Base-by-base conservation (phyloP, 371 early-diverging fungal genomes). In the Phascolomyces articulosus region DNA sequence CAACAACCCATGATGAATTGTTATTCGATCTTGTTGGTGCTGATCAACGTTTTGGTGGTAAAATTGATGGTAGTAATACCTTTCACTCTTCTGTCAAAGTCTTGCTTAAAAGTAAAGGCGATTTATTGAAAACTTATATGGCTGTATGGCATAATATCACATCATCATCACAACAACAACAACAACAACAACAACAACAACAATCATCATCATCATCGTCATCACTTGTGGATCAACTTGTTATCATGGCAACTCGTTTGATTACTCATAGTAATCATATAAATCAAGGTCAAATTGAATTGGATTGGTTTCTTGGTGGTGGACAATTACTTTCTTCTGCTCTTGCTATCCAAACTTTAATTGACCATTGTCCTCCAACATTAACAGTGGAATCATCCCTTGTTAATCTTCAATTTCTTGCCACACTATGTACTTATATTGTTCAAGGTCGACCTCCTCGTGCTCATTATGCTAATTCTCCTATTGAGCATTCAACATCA, bases 21-120 rank as follows among this genome's bases (percentile, higher is more conserved):
- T 20, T 79, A 11, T 75, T 75, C 60, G 80, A 79, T 49, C 49
- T 71, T 16, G 60, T 77, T 2, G 53, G 41, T 11, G 67, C 71
- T 7, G 80, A 79, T 51, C 73, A 61, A 24, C 69, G 80, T 11
- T 79, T 79, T 51, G 72, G 66, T 55, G 80, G 80, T 20, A 65
- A 61, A 48, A 72, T 79, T 20, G 77, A 79, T 40, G 76, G 76
- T 1, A 40, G 69, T 57, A 70, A 68, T 20, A 66, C 77, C 10
- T 72, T 79, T 24, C 68, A 68, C 21, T 66, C 69, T 8, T 62
- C 72, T 4, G 60, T 74, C 26, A 74, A 73, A 40, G 62, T 74
- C 1, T 34, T 79, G 40, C 29, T 79, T n/a, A 72, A 77, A 49
- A 77, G 73, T 49, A 70, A 74, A 61, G 41, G 59, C 47, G 73